Conservation (phyloP, 1,139 yeast genomes). For the Suhomyces guaymorum region DNA sequence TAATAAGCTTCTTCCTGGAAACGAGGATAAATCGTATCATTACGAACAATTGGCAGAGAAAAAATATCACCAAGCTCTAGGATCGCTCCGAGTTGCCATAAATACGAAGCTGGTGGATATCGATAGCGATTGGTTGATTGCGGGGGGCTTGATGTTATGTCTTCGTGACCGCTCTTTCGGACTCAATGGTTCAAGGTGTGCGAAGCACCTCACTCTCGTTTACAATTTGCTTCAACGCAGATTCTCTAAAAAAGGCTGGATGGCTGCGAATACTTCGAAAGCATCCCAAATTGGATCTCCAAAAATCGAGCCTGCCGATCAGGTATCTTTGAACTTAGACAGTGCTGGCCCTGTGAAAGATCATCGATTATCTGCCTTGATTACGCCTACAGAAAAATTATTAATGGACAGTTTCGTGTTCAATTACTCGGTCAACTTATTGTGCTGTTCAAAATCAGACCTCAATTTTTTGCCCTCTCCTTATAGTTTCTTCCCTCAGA, state of each 20-base stretch:
- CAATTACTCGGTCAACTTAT: conserved; percentile 31
- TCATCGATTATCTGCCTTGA: conserved; percentile 2
- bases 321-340: not conserved
- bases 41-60: conserved; percentile 19
- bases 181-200: conserved; percentile 27
- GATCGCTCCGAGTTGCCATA: conserved; percentile 11
- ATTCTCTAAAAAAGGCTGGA: conserved; percentile 7
- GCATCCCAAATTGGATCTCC: too few species aligned
- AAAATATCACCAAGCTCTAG: conserved; percentile 25
- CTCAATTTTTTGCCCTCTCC: conserved; percentile 35
- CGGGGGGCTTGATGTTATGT: conserved; percentile 37
- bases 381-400: conserved; percentile 30
- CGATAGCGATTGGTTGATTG: conserved; percentile 33
- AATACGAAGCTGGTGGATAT: conserved; percentile 14
- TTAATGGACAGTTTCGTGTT: conserved; percentile 40
- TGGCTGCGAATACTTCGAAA: not conserved
- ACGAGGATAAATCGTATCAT: conserved; percentile 7
- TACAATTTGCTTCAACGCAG: conserved; percentile 17
- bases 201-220: conserved; percentile 25
- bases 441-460: conserved; percentile 26
- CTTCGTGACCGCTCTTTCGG: conserved; percentile 33
- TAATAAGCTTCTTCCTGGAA: conserved; percentile 7
- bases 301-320: too few species aligned
- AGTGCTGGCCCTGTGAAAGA: not conserved
- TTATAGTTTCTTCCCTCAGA: conserved; percentile 30